Base-by-base conservation (phyloP, 495 filamentous ascomycete species). In the Neurospora cerealis region DNA sequence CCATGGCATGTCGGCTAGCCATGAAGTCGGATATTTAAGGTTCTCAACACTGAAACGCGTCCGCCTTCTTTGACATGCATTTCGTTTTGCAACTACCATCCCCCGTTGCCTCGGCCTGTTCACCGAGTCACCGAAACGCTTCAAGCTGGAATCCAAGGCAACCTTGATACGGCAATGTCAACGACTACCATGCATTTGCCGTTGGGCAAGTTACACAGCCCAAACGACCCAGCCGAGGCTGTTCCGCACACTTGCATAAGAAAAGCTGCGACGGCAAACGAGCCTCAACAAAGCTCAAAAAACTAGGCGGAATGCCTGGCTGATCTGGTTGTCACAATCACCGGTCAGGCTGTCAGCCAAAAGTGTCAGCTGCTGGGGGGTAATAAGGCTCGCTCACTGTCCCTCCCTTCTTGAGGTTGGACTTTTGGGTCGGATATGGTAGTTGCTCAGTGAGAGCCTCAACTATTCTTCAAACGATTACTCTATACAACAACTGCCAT, bases 401-500 rank as follows among this genome's bases (percentile, higher is more conserved):
- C 54, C 15, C 54, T 62, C 15, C 24, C 28, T 66, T 36, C 15
- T 19, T 9, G 13, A 34, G 28, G 13, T 8, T 54, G 46, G 21
- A 54, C 46, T 54, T 24, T 13, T 21, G n/a, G 46, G 46, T 54
- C 21, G 46, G 21, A 54, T 24, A 28, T 54, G 11, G 46, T 24
- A 54, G 46, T 54, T 48, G 44, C 44, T 32, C 48, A 15, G n/a
- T 15, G 8, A 10, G 46, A 54, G 46, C 46, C 46, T 21, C 46
- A 60, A 28, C 21, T 60, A 32, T 60, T 13, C 13, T 28, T 28
- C 24, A 66, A 66, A 7, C 48, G 21, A 66, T 19, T 11, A 17
- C 54, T 60, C 48, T 6, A 2, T 34, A 66, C 54, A 4, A 4
- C 19, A 70, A 37, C 36, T 71, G 60, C 74, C 46, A 81, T 81